Evolutionary conservation across 2,329 filamentous ascomycete genomes (phyloP), one percentile per base, ranked within the genome.

Genomic region (Alternaria brassicae): DNA sequence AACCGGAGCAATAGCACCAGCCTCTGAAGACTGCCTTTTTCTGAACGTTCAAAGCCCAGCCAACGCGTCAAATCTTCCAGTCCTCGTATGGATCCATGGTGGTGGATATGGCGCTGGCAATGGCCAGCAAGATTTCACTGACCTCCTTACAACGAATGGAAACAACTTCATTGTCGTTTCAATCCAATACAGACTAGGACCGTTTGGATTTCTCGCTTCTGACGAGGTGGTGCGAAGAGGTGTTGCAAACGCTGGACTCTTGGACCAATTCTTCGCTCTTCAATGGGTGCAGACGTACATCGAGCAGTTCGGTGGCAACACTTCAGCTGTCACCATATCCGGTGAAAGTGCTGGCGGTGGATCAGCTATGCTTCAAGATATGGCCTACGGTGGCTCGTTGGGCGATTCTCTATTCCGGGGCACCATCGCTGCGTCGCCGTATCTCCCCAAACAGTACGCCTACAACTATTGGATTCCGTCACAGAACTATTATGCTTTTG

Each of bases 211-310:
- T 21, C 50, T 81, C 6, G 72, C 77, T 32, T 70, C 70, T 0
- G 78, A 76, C 30, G 78, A 81, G 56, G 72, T 81, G 4, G 64
- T 60, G 36, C 58, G 72, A 4, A 73, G 75, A 40, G 79, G 79
- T 3, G 71, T 65, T 0, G 68, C 74, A 15, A 81, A 81, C 60
- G 77, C 77, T 0, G 79, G 78, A 9, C 47, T 81, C 4, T 65
- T 79, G 67, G 84, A 86, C 60, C 83, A 85, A 61, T 72, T 80
- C 2, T 70, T 81, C 12, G 83, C 83, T 0, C 70, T 84, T 8
- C 77, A 84, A 66, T 86, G 84, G 84, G 79, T 84, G 0, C 75
- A 82, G 32, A 70, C 79, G 6, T 80, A 85, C 59, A 83, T 85
- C 47, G 62, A 61, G 58, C 78, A 56, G 6, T 72, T 72, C 27